phyloP scores from a whole-genome alignment of 2,329 filamentous ascomycete species.

The Nigrograna mackinnonii region DNA sequence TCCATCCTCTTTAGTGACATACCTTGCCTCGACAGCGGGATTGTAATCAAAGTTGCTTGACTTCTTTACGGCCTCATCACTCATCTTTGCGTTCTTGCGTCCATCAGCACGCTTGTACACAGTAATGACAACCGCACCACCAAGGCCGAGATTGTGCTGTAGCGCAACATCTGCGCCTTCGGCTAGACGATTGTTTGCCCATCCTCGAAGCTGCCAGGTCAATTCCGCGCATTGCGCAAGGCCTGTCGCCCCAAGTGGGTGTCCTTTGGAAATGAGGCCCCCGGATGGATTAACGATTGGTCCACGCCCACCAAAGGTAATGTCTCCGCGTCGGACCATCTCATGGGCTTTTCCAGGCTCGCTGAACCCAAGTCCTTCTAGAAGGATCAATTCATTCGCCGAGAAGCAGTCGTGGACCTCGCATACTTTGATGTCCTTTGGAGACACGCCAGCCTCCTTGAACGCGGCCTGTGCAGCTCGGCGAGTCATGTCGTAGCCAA shows the following conservation, averaged over 20 bases:
- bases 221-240: constrained; percentile 93
- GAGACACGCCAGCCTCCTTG: constrained; percentile 68
- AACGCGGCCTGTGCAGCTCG: constrained; percentile 70
- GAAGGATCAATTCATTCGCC: constrained; percentile 85
- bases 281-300: constrained; percentile 89
- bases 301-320: constrained; percentile 79
- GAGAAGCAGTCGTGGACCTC: constrained; percentile 98
- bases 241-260: constrained; percentile 89
- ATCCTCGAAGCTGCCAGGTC: constrained; percentile 91
- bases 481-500: constrained; percentile 85
- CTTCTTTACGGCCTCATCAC: constrained; percentile 66
- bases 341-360: constrained; percentile 85
- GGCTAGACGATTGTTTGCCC: constrained; percentile 86
- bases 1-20: constrained; percentile 77
- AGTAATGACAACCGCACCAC: constrained; percentile 85
- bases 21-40: constrained; percentile 84
- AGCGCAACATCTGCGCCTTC: constrained; percentile 71
- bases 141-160: constrained; percentile 91
- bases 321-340: constrained; percentile 82
- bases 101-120: constrained; percentile 87
- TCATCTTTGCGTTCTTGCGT: constrained; percentile 61
- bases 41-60: constrained; percentile 80
- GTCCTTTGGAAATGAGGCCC: constrained; percentile 91
- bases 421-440: constrained; percentile 76
- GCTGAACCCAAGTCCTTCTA: constrained; percentile 80